Percentiles rank a stretch among this genome's conserved stretches.
phyloP scores from a whole-genome alignment of 164 flowering plant genomes.

The Sedum album region DNA sequence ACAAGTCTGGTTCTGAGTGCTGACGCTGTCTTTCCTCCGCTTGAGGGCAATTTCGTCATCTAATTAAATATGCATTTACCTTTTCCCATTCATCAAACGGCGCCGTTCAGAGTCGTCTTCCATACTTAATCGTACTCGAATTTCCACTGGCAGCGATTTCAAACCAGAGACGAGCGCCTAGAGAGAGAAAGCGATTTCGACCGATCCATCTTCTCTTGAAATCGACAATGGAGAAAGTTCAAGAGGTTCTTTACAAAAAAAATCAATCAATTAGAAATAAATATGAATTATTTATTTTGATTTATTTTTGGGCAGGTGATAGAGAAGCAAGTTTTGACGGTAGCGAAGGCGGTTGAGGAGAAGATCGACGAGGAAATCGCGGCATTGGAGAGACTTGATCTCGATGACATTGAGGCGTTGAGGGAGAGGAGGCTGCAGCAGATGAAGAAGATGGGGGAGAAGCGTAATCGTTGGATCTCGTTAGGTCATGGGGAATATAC shows the following conservation, averaged over 20 bases:
- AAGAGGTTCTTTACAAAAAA: no score
- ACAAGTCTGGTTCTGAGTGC: no score
- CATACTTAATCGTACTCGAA: neutral
- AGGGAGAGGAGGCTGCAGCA: conserved; percentile 82
- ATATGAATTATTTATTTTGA: no score
- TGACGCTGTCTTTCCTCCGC: no score
- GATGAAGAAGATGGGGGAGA: conserved; percentile 99
- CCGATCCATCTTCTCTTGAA: neutral
- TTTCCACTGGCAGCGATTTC: neutral
- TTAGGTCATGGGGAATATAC: conserved; percentile 93
- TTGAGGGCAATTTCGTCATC: no score
- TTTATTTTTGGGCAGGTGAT: conserved; percentile 32
- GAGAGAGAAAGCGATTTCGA: no score
- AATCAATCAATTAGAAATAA: no score
- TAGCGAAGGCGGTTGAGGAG: conserved; percentile 87
- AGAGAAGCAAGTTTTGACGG: conserved; percentile 82
- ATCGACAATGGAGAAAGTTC: conserved; percentile 7
- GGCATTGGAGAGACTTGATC: conserved; percentile 68
- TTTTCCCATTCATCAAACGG: neutral
- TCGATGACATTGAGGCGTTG: conserved; percentile 74
- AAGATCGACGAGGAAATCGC: conserved; percentile 84
- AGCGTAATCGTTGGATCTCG: conserved; percentile 78
- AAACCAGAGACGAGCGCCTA: neutral
- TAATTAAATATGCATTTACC: no score
- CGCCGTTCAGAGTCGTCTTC: neutral